Percentiles rank a stretch among this genome's conserved stretches.
These are phyloP conservation scores for Passalora sequoiae DNA, from an alignment of 2,329 filamentous ascomycete species.

Conservation along the genomic window DNA sequence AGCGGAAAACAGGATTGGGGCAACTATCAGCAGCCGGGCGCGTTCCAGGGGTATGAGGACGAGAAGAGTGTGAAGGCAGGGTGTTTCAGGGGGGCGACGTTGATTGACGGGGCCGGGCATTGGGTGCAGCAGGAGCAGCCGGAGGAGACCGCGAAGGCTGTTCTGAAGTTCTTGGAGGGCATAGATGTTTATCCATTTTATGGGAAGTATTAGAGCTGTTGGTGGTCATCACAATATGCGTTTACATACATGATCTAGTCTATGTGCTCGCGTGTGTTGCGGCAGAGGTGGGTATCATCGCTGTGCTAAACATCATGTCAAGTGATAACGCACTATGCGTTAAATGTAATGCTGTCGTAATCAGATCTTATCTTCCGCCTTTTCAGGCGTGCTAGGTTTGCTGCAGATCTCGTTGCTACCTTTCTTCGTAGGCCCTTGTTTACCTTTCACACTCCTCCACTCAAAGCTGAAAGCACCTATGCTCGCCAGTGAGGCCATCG, in stretches of 20 bases:
- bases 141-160: conserved; percentile 47
- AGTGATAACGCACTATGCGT: too few species aligned
- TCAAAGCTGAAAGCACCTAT: conserved; percentile 26
- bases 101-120: conserved; percentile 60
- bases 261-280: too few species aligned
- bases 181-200: not conserved
- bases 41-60: conserved; percentile 53
- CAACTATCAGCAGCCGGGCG: conserved; percentile 62
- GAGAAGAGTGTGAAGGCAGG: conserved; percentile 29
- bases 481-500: conserved; percentile 18
- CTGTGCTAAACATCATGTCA: not conserved
- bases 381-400: conserved; percentile 1
- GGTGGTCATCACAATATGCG: too few species aligned
- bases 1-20: conserved; percentile 62
- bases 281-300: conserved; percentile 6
- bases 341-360: not conserved
- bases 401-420: conserved; percentile 2
- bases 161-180: conserved; percentile 41
- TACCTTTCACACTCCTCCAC: conserved; percentile 26
- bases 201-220: not conserved
- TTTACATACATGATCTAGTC: too few species aligned
- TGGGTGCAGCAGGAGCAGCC: conserved; percentile 66
- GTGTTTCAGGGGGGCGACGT: conserved; percentile 51
- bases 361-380: conserved; percentile 11
- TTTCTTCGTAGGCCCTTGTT: conserved; percentile 23